Conservation (phyloP, 2,329 filamentous ascomycete genomes). For the Coniosporium tulheliwenetii region DNA sequence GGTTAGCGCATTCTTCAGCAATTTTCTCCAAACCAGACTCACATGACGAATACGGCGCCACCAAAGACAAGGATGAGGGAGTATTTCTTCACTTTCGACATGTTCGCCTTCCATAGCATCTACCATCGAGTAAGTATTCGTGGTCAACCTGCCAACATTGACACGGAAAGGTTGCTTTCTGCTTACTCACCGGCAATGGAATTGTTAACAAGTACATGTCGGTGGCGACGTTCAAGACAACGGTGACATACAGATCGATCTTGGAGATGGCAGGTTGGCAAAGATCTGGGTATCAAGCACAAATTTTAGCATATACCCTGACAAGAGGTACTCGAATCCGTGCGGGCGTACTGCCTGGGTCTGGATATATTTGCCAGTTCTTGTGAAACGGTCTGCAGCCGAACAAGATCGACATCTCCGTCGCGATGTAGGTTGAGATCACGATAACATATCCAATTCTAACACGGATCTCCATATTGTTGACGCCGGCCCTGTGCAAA, state of each 20-base stretch:
- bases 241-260: constrained; percentile 35
- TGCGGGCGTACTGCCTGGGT: constrained; percentile 35
- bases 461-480: constrained; percentile 28
- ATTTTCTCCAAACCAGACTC: too few relatives aligned
- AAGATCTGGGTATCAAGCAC: constrained; percentile 16
- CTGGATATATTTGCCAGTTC: constrained; percentile 44
- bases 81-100: constrained; percentile 34
- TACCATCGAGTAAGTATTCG: constrained; percentile 7
- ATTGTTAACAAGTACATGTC: constrained; percentile 46
- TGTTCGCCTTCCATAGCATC: constrained; percentile 37
- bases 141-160: too few relatives aligned
- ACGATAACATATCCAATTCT: constrained; percentile 36
- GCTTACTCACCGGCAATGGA: constrained; percentile 32
- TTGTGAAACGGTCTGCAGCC: constrained; percentile 36
- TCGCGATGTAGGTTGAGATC: constrained; percentile 31
- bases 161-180: too few relatives aligned
- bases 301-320: constrained; percentile 4
- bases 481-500: constrained; percentile 19
- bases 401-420: constrained; percentile 33
- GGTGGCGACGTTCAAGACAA: constrained; percentile 37
- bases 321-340: not conserved
- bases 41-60: constrained; percentile 39
- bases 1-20: too few relatives aligned
- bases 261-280: constrained; percentile 36
- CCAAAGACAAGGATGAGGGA: constrained; percentile 38